Evolutionary conservation across 495 filamentous ascomycete species (phyloP), one percentile per base, ranked within the genome.

Genomic region (Lasiosphaeria hispida): DNA sequence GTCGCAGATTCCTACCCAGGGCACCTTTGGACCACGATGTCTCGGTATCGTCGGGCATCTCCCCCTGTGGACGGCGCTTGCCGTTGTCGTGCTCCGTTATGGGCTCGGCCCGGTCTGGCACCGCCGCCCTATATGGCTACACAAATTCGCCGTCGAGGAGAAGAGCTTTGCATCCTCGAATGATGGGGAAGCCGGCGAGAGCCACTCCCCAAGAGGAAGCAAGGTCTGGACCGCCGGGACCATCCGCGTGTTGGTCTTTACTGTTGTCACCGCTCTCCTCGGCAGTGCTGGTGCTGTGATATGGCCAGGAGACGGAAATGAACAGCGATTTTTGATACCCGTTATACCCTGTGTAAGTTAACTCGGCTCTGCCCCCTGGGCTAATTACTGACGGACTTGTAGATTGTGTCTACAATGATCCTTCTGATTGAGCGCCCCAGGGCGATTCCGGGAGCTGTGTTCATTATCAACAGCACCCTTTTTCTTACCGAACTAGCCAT

Each of bases 81-180:
- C 66, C 40, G 63, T 63, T 10, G 55, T 68, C 4, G 42, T 65
- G 0, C 56, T 68, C 34, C 70, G 67, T 36, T 73, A 71, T 40
- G 65, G 44, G 1, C 18, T 61, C 11, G 57, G 58, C 10, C 57
- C 65, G 10, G 10, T 64, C 2, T 67, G 70, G 69, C 39, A 30
- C 2, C 41, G 54, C 44, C 64, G 69, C 5, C 70, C 70, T 4
- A 9, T 59, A 14, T 73, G 69, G 69, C 57, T 73, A 39, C 64
- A 65, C 19, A 59, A 44, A 23, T 67, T 73, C 44, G 63, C 63
- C 0, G 51, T 62, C 6, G 63, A 70, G 54, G 8, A 63, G 8
- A 61, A 48, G 1, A 23, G 19, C 23, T 14, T 57, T 4, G 5
- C 37, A 1, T 10, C 10, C 2, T 19, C 9, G n/a, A 4, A 19